phyloP scores from a whole-genome alignment of 495 filamentous ascomycete genomes.

The Aspergillus sclerotioniger region DNA sequence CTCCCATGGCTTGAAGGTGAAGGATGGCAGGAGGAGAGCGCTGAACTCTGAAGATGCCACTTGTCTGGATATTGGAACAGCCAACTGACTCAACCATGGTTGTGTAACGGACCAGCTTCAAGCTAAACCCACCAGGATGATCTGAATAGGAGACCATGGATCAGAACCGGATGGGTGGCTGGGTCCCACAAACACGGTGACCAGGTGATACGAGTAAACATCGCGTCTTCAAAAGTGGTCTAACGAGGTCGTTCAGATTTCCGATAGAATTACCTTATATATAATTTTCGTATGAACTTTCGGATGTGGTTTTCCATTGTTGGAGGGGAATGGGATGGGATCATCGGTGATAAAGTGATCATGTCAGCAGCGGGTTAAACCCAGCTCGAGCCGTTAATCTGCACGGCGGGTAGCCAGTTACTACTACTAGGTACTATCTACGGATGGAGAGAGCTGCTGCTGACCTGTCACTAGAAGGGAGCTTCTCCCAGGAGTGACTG shows the following conservation, averaged over 20 bases:
- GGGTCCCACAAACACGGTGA: slow-evolving; percentile 21
- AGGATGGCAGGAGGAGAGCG: not conserved
- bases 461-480: not conserved
- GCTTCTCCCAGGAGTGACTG: not conserved
- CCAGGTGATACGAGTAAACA: slow-evolving; percentile 15
- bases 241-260: not conserved
- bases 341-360: not conserved
- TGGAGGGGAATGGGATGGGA: not conserved
- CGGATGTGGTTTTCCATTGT: not conserved
- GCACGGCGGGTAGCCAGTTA: slow-evolving; percentile 10
- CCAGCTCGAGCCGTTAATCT: slow-evolving; percentile 10
- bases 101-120: slow-evolving; percentile 11
- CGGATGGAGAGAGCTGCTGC: not conserved
- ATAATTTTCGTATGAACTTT: not conserved
- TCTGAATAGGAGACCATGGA: slow-evolving; percentile 20
- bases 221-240: not conserved
- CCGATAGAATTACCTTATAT: not conserved
- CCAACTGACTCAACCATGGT: slow-evolving; percentile 5
- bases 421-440: no score
- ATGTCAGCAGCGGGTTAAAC: slow-evolving; percentile 5
- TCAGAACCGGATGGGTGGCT: slow-evolving; percentile 19
- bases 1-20: not conserved
- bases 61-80: slow-evolving; percentile 1
- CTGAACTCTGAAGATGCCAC: not conserved
- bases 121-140: slow-evolving; percentile 16